These are phyloP conservation scores for Nitzschia inconspicua DNA, from an alignment of 108 stramenopile genomes.

Conservation along the genomic window DNA sequence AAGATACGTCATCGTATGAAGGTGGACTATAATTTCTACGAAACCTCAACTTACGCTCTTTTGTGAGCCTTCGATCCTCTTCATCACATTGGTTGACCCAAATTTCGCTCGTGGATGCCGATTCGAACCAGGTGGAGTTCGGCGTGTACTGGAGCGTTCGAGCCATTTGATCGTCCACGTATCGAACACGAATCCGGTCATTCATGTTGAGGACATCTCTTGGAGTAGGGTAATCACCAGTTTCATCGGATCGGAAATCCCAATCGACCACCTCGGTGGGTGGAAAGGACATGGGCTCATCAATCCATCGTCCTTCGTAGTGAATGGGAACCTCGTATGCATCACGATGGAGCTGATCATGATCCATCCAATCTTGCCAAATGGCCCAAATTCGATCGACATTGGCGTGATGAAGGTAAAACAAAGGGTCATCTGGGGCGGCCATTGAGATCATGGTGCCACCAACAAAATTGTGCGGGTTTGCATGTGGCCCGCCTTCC, in stretches of 20 bases:
- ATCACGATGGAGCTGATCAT: neutral
- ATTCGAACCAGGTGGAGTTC: neutral
- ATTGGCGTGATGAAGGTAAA: neutral
- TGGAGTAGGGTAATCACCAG: neutral
- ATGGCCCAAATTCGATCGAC: conserved; percentile 8
- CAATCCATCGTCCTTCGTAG: neutral
- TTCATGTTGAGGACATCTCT: neutral
- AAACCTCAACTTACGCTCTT: neutral
- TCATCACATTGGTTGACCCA: neutral
- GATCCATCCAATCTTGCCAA: neutral
- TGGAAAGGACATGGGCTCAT: neutral
- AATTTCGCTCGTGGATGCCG: neutral
- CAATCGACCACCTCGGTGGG: too few species aligned
- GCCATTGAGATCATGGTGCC: neutral
- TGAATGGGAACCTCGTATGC: neutral
- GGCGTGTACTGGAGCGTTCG: neutral
- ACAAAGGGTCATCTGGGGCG: neutral
- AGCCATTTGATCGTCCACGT: neutral
- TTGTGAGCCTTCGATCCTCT: neutral
- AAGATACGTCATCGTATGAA: too few species aligned
- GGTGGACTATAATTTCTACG: too few species aligned
- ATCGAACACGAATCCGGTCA: neutral
- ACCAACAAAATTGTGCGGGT: neutral
- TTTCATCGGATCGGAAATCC: too few species aligned
- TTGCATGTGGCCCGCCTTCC: conserved; percentile 3